Percentiles rank a stretch among this genome's conserved stretches.
phyloP scores from a whole-genome alignment of 164 flowering plant species.

The Liquidambar formosana region DNA sequence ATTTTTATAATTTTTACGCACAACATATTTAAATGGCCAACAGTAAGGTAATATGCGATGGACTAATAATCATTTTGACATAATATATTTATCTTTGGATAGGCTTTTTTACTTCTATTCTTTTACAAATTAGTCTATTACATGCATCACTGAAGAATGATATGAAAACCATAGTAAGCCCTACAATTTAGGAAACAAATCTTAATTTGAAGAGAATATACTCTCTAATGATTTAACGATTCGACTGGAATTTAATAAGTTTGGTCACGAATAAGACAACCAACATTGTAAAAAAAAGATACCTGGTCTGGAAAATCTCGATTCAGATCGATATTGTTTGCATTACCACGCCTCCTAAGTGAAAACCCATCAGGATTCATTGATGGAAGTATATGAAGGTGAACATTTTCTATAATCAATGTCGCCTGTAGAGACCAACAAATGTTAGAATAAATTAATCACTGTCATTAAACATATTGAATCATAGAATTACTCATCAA shows the following conservation, averaged over 20 bases:
- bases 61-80: neutral
- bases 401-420: slow-evolving; percentile 64
- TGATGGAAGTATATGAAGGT: slow-evolving; percentile 94
- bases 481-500: neutral
- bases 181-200: neutral
- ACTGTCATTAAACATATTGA: neutral
- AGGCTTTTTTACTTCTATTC: neutral
- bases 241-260: neutral
- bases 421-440: slow-evolving; percentile 52
- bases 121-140: no score
- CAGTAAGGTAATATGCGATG: no score
- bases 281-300: slow-evolving; percentile 10
- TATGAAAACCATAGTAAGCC: neutral
- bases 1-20: no score
- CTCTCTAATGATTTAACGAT: no score
- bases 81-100: neutral
- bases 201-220: neutral
- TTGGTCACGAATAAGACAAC: neutral
- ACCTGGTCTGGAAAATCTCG: slow-evolving; percentile 99
- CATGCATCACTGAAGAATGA: neutral
- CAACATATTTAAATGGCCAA: no score
- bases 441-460: neutral
- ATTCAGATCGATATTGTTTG: slow-evolving; percentile 87
- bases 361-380: slow-evolving; percentile 97
- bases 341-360: slow-evolving; percentile 74